Evolutionary conservation across 176 grass and related monocot genomes (phyloP).

Genomic region (Oropetium thomaeum): DNA sequence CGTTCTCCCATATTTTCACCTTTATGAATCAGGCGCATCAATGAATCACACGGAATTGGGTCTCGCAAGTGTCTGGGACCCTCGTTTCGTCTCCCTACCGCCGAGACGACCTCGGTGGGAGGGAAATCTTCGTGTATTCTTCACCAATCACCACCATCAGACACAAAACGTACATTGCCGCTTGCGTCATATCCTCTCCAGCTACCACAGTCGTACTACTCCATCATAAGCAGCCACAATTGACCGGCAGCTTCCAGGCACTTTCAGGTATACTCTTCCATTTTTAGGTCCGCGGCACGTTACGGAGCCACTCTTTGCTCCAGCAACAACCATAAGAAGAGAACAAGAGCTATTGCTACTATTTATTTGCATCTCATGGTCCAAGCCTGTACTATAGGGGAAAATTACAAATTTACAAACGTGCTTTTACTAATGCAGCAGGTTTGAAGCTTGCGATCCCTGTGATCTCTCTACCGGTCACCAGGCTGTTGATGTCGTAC

Average conservation of each 20-base stretch:
- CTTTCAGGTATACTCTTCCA: neutral
- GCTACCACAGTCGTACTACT: no score
- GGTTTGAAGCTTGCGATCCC: constrained; percentile 83
- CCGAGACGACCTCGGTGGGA: neutral
- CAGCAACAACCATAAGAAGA: neutral
- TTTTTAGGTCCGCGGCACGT: neutral
- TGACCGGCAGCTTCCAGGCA: neutral
- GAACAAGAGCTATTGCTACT: neutral
- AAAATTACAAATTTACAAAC: constrained; percentile 40
- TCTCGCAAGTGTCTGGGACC: neutral
- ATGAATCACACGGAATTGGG: neutral
- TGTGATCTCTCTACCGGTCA: constrained; percentile 76
- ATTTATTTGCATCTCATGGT: neutral
- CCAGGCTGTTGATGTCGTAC: constrained; percentile 75
- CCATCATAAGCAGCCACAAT: constrained; percentile 20
- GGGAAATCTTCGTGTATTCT: neutral
- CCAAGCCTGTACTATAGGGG: neutral
- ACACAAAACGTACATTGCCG: neutral
- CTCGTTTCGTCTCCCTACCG: neutral
- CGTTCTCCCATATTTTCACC: neutral
- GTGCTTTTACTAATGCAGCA: constrained; percentile 36
- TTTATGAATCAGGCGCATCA: neutral
- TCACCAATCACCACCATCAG: neutral
- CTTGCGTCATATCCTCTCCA: neutral
- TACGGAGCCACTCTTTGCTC: neutral